These are phyloP conservation scores for Odontarrhena argentea DNA, from an alignment of 345 rosid genomes.

Conservation along the genomic window DNA sequence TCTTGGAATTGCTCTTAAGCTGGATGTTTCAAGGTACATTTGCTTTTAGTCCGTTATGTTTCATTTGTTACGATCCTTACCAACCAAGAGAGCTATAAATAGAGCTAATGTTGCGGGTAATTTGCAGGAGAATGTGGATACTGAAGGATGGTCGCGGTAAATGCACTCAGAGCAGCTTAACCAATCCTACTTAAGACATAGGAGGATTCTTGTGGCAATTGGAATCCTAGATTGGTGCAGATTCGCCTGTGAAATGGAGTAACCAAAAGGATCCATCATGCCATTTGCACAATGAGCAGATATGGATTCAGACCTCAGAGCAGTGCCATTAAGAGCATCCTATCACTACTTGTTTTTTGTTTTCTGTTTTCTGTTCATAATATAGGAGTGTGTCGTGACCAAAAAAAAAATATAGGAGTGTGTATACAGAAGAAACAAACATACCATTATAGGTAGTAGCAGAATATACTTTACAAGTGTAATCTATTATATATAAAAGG, in stretches of 20 bases:
- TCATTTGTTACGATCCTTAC: neutral
- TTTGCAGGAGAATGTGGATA: constrained; percentile 17
- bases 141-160: constrained; percentile 8
- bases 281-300: constrained; percentile 9
- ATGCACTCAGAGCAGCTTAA: constrained; percentile 9
- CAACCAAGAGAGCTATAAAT: constrained; percentile 14
- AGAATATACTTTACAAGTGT: neutral
- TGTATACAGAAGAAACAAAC: constrained; percentile 11
- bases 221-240: constrained; percentile 1
- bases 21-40: neutral
- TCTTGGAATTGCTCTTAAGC: neutral
- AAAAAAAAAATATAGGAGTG: constrained; percentile 25
- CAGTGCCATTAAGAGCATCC: constrained; percentile 3
- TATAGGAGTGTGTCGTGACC: constrained; percentile 22
- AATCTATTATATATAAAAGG: too few relatives aligned
- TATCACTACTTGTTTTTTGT: neutral
- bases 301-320: constrained; percentile 5
- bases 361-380: neutral
- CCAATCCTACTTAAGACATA: neutral
- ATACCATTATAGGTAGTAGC: neutral
- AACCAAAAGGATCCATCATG: neutral
- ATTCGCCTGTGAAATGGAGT: neutral
- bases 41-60: neutral
- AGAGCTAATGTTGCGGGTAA: constrained; percentile 3
- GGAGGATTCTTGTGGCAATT: neutral